Conservation (phyloP, 2,329 filamentous ascomycete species). For the Lecanosticta acicola region DNA sequence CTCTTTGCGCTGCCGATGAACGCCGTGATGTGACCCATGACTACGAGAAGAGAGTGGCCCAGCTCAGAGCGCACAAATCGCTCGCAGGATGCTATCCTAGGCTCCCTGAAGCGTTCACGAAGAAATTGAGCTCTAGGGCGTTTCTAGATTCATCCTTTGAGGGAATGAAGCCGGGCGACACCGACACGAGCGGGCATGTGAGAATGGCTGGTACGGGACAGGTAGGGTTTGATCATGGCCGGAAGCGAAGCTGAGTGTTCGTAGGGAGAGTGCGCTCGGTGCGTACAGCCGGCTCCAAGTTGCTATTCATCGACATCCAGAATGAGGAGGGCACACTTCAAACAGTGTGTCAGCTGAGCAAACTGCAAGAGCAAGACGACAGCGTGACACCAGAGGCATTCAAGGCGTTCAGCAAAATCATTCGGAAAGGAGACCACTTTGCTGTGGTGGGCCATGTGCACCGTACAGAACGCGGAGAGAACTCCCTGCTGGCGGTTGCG, state of each 20-base stretch:
- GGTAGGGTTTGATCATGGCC: background rate
- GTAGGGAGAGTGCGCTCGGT: conserved; percentile 68
- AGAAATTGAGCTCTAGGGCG: background rate
- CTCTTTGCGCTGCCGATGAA: conserved; percentile 4
- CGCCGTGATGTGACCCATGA: conserved; percentile 30
- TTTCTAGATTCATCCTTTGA: background rate
- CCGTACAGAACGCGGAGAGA: conserved; percentile 65
- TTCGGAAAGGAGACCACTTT: conserved; percentile 77
- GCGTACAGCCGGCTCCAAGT: conserved; percentile 66
- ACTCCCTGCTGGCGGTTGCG: conserved; percentile 63
- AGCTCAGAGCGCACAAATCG: conserved; percentile 47
- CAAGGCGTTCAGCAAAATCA: conserved; percentile 57
- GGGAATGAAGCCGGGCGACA: conserved; percentile 8
- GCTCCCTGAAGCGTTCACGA: conserved; percentile 16
- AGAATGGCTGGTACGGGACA: background rate
- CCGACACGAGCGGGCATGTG: background rate
- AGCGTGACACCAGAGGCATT: conserved; percentile 41
- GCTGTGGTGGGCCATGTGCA: conserved; percentile 62
- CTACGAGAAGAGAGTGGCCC: conserved; percentile 48
- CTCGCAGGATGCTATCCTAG: conserved; percentile 55
- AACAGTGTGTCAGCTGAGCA: conserved; percentile 64
- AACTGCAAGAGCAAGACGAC: conserved; percentile 34
- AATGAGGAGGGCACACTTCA: conserved; percentile 70
- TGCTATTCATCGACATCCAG: conserved; percentile 77
- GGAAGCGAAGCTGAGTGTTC: conserved; percentile 1